phyloP scores from a whole-genome alignment of 1,284 basidiomycete genomes.

The Apiotrichum mycotoxinovorans region DNA sequence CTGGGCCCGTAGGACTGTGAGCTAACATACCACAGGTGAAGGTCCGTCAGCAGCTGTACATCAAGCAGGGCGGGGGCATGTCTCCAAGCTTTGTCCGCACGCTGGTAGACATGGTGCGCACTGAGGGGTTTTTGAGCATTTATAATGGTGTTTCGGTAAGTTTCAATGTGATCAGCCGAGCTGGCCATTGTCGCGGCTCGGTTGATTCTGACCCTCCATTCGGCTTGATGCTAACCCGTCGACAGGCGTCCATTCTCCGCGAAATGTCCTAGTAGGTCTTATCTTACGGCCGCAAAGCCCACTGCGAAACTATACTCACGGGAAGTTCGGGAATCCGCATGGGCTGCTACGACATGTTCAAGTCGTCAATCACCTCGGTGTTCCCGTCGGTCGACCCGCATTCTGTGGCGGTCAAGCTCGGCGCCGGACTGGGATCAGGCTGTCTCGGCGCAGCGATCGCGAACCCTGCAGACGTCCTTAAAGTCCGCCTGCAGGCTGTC shows the following conservation, averaged over 20 bases:
- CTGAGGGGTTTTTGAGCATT: conserved; percentile 15
- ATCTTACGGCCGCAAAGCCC: neutral
- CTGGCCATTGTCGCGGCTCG: no score
- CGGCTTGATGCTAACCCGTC: neutral
- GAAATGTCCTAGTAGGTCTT: conserved; percentile 21
- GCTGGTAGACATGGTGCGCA: conserved; percentile 13
- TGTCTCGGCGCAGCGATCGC: conserved; percentile 18
- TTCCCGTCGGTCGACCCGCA: conserved; percentile 14
- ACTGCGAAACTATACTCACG: neutral
- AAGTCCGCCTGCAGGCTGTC: conserved; percentile 19
- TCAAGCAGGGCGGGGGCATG: conserved; percentile 16
- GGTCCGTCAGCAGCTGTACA: conserved; percentile 21
- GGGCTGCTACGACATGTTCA: conserved; percentile 23
- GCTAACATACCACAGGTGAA: conserved; percentile 10
- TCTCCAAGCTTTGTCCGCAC: conserved; percentile 11
- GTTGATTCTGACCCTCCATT: no score
- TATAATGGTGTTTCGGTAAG: conserved; percentile 17
- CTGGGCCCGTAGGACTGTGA: no score
- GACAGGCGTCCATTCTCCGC: conserved; percentile 11
- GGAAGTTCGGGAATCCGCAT: conserved; percentile 20
- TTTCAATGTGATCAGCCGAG: neutral
- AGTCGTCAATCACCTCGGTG: conserved; percentile 6
- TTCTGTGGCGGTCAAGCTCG: conserved; percentile 18
- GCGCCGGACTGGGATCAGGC: conserved; percentile 14
- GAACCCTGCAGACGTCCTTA: conserved; percentile 23